Evolutionary conservation across 441 rosid species (phyloP).

Genomic region (Pelargonium hybrid): DNA sequence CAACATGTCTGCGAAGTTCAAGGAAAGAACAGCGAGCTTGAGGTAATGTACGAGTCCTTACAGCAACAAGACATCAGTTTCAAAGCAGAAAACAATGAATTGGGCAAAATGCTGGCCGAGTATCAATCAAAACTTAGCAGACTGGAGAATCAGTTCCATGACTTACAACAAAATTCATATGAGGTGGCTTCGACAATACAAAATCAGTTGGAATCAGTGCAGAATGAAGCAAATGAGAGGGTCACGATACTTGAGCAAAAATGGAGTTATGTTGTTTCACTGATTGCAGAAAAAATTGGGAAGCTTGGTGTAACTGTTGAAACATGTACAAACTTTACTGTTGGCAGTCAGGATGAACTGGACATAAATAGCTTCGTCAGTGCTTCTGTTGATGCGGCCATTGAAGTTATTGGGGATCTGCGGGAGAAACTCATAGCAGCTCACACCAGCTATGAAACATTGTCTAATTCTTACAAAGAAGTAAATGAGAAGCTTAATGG

Average conservation of each 20-base stretch:
- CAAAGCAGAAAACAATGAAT: constrained; percentile 44
- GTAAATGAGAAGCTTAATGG: constrained; percentile 39
- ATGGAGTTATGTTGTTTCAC: constrained; percentile 38
- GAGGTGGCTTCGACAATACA: constrained; percentile 36
- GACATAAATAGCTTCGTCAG: constrained; percentile 37
- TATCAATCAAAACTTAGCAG: constrained; percentile 31
- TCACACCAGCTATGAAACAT: constrained; percentile 33
- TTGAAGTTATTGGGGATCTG: constrained; percentile 46
- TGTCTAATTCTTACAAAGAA: constrained; percentile 35
- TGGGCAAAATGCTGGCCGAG: constrained; percentile 34
- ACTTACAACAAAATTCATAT: constrained; percentile 41
- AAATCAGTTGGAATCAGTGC: constrained; percentile 46
- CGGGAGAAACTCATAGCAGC: constrained; percentile 51
- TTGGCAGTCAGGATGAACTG: constrained; percentile 27
- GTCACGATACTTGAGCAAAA: constrained; percentile 45
- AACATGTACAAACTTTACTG: constrained; percentile 22
- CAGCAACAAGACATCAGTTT: constrained; percentile 35
- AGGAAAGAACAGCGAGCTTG: constrained; percentile 41
- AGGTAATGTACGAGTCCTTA: constrained; percentile 36
- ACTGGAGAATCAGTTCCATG: constrained; percentile 52
- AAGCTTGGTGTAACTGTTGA: constrained; percentile 52
- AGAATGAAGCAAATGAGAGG: constrained; percentile 47
- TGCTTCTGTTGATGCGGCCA: constrained; percentile 51
- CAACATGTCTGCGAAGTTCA: constrained; percentile 36
- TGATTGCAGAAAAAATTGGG: constrained; percentile 41